Evolutionary conservation across 2,329 filamentous ascomycete genomes (phyloP).

Genomic region (Pseudohalonectria lignicola): DNA sequence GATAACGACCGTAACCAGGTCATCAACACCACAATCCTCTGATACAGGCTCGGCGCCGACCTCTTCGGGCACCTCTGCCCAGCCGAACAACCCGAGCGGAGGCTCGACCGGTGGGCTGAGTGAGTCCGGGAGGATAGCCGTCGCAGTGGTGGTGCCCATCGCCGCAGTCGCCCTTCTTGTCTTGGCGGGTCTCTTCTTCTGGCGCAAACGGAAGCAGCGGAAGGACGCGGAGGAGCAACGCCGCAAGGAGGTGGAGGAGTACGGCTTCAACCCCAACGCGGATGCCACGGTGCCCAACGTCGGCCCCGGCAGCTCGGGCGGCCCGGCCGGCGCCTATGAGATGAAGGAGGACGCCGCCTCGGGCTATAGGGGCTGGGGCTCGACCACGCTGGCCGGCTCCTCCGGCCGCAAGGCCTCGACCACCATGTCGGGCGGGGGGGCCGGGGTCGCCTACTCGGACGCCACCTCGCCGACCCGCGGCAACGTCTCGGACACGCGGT

Average conservation of each 20-base stretch:
- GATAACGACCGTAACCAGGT: constrained; percentile 8
- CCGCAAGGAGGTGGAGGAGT: constrained; percentile 94
- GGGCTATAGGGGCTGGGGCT: constrained; percentile 93
- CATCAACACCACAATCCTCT: constrained; percentile 10
- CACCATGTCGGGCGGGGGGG: constrained; percentile 67
- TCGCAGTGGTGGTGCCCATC: constrained; percentile 90
- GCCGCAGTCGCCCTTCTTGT: constrained; percentile 75
- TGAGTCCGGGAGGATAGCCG: constrained; percentile 65
- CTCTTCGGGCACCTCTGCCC: constrained; percentile 11
- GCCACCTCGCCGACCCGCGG: constrained; percentile 56
- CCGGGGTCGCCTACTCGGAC: constrained; percentile 61
- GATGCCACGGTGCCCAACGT: constrained; percentile 55
- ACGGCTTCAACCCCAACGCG: constrained; percentile 94
- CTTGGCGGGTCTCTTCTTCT: constrained; percentile 67
- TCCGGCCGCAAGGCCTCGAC: constrained; percentile 79
- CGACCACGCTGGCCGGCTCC: constrained; percentile 55
- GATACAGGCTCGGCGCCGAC: constrained; percentile 8
- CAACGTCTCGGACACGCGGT: constrained; percentile 56
- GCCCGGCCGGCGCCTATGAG: too few relatives aligned
- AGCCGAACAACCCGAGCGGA: constrained; percentile 16
- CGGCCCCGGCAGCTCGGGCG: constrained; percentile 30
- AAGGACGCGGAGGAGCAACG: constrained; percentile 80
- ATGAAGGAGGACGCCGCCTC: constrained; percentile 67
- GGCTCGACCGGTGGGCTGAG: constrained; percentile 34
- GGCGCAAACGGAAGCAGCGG: constrained; percentile 77